Base-by-base conservation (phyloP, 164 flowering plant species). In the Aristolochia californica region DNA sequence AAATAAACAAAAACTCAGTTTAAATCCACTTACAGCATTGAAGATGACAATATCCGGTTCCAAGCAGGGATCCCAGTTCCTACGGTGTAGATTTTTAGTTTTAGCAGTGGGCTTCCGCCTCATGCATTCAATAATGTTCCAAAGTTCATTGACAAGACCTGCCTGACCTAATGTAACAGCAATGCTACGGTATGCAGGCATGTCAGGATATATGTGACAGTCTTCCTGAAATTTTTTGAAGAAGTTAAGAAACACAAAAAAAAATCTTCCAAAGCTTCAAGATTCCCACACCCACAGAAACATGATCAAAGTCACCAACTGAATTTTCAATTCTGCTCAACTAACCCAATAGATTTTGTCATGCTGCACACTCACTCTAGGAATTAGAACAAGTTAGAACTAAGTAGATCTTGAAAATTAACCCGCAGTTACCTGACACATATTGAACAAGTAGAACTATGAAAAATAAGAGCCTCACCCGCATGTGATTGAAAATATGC, bases 131-230 rank as follows among this genome's bases (percentile, higher is more conserved):
- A 90, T 75, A 30, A 85, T 53, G 10, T 71, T 76, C 66, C 84
- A 17, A 74, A 94, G 62, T 60, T 90, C 88, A 59, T 74, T 87
- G 68, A 94, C 62, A 54, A 78, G 76, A 73, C 99, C 99, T 66
- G 88, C 84, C 80, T 94, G 95, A 48, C 97, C 99, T 51, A 94
- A 86, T 24, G 97, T 84, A 49, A 90, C 96, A 58, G 91, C 76
- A 64, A 83, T 75, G 60, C 84, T 76, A 59, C 74, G 97, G 62
- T 89, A 90, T 49, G 91, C 95, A 61, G 97, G 80, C 79, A 89
- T 81, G 62, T 89, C 99, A 58, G 99, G 97, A 70, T 93, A 93
- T 64, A 80, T 72, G 23, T 79, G 71, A 68, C 65, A 62, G 65
- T 89, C 96, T 60, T 73, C 84, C 99, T 94, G 75, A 24, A 78